Percentiles rank a stretch among this genome's conserved stretches.
These are phyloP conservation scores for Lathyrus tuberosus DNA, from an alignment of 306 rosid species.

Conservation along the genomic window DNA sequence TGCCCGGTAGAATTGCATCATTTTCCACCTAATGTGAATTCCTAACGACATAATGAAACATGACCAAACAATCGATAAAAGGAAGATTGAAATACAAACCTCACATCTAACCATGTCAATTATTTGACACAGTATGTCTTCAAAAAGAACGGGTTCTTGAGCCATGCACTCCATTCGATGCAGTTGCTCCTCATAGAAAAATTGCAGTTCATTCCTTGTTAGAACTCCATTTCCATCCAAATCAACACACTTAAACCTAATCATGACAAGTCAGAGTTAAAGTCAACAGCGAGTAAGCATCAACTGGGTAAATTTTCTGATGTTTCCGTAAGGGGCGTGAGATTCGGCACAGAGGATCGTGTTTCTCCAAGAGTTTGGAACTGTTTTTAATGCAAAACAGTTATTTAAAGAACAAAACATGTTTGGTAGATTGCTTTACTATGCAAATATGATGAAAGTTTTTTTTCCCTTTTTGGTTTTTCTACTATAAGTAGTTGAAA, in stretches of 20 bases:
- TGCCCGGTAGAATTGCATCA: slow-evolving; percentile 11
- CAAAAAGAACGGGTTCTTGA: slow-evolving; percentile 98
- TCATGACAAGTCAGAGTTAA: slow-evolving; percentile 35
- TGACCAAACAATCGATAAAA: slow-evolving; percentile 32
- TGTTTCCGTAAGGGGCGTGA: slow-evolving; percentile 4
- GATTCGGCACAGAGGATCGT: slow-evolving; percentile 9
- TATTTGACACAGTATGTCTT: slow-evolving; percentile 96
- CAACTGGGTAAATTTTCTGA: slow-evolving; percentile 21
- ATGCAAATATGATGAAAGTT: slow-evolving; percentile 11
- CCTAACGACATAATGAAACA: slow-evolving; percentile 32
- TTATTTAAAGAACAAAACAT: not conserved
- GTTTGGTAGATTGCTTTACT: slow-evolving; percentile 20
- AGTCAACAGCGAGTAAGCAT: slow-evolving; percentile 37
- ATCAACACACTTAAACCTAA: slow-evolving; percentile 98
- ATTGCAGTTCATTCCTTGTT: slow-evolving; percentile 93
- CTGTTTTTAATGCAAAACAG: not conserved
- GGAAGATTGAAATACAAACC: slow-evolving; percentile 58
- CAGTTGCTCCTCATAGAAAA: slow-evolving; percentile 98
- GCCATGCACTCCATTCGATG: slow-evolving; percentile 99
- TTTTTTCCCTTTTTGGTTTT: slow-evolving; percentile 1
- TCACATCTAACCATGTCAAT: slow-evolving; percentile 95
- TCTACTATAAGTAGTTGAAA: not conserved
- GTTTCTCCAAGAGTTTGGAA: slow-evolving; percentile 13
- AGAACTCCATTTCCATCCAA: slow-evolving; percentile 94
- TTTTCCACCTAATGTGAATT: slow-evolving; percentile 25